A percentile compares a stretch with the other conserved stretches of the same genome.
Conservation (phyloP, 306 rosid genomes). For the Prunus davidiana region DNA sequence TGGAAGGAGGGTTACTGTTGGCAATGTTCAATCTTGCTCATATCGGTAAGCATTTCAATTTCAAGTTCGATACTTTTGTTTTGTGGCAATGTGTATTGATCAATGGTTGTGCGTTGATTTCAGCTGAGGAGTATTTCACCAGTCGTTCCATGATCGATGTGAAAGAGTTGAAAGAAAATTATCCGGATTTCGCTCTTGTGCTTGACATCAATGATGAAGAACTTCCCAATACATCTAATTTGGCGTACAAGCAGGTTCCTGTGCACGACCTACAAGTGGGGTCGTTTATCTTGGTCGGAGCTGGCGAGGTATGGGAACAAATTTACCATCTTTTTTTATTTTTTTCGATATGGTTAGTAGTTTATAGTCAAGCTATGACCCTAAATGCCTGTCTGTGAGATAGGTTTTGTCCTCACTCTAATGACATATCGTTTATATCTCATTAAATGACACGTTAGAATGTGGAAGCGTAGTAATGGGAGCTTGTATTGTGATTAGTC, state of each 20-base stretch:
- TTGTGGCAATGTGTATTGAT: slow-evolving; percentile 18
- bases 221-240: slow-evolving; percentile 80
- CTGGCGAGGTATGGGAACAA: slow-evolving; percentile 76
- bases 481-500: slow-evolving; percentile 89
- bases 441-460: slow-evolving; percentile 26
- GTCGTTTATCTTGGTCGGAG: slow-evolving; percentile 79
- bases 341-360: slow-evolving; percentile 1
- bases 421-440: slow-evolving; percentile 10
- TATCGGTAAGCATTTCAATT: slow-evolving; percentile 56
- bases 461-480: slow-evolving; percentile 48
- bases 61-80: not conserved
- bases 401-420: slow-evolving; percentile 2
- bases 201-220: slow-evolving; percentile 62
- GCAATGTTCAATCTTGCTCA: slow-evolving; percentile 96
- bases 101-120: slow-evolving; percentile 34
- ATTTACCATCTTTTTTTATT: not conserved
- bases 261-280: slow-evolving; percentile 78
- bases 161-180: slow-evolving; percentile 80
- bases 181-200: slow-evolving; percentile 93
- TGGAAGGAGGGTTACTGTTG: slow-evolving; percentile 97
- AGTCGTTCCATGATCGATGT: slow-evolving; percentile 88
- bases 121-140: slow-evolving; percentile 96
- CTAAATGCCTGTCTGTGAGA: not conserved
- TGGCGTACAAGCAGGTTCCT: slow-evolving; percentile 82
- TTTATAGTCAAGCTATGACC: not conserved